Evolutionary conservation across 495 filamentous ascomycete genomes (phyloP).

Genomic region (Daldinia bambusicola): DNA sequence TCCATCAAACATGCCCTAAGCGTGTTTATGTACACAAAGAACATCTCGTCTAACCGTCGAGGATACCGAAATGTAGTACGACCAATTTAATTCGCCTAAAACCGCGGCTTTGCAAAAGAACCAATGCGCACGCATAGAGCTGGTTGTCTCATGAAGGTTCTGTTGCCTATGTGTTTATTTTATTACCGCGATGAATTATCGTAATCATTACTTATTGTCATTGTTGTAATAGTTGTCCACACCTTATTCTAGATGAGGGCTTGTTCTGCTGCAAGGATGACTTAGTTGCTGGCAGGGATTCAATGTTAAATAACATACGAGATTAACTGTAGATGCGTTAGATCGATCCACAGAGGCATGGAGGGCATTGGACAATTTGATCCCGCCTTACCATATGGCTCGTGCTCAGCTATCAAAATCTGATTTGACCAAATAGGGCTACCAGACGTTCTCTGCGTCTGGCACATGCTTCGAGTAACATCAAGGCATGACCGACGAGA

Average conservation of each 20-base stretch:
- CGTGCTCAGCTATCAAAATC: constrained; percentile 18
- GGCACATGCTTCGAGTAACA: constrained; percentile 32
- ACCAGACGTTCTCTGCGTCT: constrained; percentile 9
- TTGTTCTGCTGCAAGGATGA: constrained; percentile 10
- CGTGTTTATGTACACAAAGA: constrained; percentile 7
- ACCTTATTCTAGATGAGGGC: constrained; percentile 7
- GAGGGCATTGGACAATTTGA: neutral
- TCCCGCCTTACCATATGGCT: constrained; percentile 12
- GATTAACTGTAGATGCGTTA: constrained; percentile 19
- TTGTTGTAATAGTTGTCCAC: neutral
- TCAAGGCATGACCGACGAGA: constrained; percentile 34
- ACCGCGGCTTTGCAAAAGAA: constrained; percentile 6
- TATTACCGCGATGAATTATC: constrained; percentile 9
- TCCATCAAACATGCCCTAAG: constrained; percentile 13
- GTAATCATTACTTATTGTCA: no score
- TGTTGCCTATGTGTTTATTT: constrained; percentile 1
- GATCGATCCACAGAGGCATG: constrained; percentile 11
- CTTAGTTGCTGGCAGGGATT: constrained; percentile 6
- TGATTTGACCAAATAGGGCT: constrained; percentile 14
- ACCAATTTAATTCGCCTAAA: constrained; percentile 8
- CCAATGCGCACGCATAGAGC: neutral
- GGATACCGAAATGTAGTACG: constrained; percentile 19
- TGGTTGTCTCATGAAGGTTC: constrained; percentile 6
- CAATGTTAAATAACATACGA: constrained; percentile 1
- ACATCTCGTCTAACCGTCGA: constrained; percentile 27